phyloP scores from a whole-genome alignment of 106 monocot species.

The Vanilla planifolia region DNA sequence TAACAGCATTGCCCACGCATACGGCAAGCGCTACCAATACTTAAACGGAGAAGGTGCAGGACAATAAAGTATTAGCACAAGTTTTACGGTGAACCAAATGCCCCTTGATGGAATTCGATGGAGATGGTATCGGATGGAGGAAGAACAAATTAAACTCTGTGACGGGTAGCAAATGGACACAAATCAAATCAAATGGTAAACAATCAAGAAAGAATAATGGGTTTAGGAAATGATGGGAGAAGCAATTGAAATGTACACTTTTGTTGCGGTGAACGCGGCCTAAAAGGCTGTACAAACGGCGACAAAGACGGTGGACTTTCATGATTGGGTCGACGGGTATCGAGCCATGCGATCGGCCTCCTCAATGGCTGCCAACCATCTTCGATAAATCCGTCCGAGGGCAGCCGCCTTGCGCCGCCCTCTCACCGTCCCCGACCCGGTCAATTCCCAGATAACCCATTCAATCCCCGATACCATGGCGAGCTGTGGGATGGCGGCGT shows the following conservation, averaged over 20 bases:
- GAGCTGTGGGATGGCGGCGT: constrained; percentile 24
- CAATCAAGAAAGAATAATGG: neutral
- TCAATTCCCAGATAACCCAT: constrained; percentile 74
- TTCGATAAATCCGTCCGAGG: constrained; percentile 55
- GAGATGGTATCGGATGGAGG: too few species aligned
- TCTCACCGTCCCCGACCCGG: constrained; percentile 60
- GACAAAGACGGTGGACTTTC: neutral
- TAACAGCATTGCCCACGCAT: too few species aligned
- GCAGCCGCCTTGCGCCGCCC: constrained; percentile 74
- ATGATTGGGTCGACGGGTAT: neutral
- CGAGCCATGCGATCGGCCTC: constrained; percentile 22
- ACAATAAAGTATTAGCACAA: too few species aligned
- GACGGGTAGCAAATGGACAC: constrained; percentile 1
- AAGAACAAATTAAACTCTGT: too few species aligned
- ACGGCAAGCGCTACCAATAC: too few species aligned
- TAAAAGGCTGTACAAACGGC: too few species aligned
- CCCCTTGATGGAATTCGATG: too few species aligned
- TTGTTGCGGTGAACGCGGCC: too few species aligned
- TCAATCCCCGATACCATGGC: constrained; percentile 54
- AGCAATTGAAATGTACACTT: too few species aligned
- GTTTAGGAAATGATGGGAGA: neutral
- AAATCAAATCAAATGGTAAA: constrained; percentile 1
- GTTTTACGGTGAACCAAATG: too few species aligned
- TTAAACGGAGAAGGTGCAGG: too few species aligned
- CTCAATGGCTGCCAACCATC: constrained; percentile 28